A percentile compares a stretch with the other conserved stretches of the same genome.
Evolutionary conservation across 768 basidiomycete genomes (phyloP).

Genomic region (Cystofilobasidium ferigula): DNA sequence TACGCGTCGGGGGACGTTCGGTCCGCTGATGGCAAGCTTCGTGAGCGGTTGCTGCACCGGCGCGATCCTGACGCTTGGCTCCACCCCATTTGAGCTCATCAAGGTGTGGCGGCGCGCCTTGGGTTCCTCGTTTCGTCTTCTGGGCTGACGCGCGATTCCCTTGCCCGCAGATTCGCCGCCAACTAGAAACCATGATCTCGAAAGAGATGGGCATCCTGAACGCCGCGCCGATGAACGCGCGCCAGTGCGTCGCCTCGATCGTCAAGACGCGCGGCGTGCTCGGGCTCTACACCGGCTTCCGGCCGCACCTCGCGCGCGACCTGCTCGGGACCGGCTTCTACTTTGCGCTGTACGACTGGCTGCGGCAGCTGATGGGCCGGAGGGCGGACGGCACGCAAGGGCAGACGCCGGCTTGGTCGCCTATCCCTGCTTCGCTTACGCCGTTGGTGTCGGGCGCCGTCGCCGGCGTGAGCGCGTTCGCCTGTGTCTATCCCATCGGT

Average conservation of each 20-base stretch:
- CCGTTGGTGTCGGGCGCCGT: constrained; percentile 86
- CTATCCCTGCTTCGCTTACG: constrained; percentile 63
- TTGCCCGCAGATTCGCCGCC: constrained; percentile 60
- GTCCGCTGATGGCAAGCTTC: constrained; percentile 3
- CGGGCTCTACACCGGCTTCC: constrained; percentile 73
- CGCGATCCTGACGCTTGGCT: constrained; percentile 74
- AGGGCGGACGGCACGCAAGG: constrained; percentile 68
- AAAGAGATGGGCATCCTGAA: constrained; percentile 15
- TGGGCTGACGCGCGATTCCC: background rate
- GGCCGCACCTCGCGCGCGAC: constrained; percentile 63
- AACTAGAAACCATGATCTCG: constrained; percentile 49
- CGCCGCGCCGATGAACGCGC: constrained; percentile 2
- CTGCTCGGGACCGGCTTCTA: constrained; percentile 81
- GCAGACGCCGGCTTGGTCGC: constrained; percentile 70
- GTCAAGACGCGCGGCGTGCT: constrained; percentile 44
- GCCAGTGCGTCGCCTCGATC: constrained; percentile 7
- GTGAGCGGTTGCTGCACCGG: constrained; percentile 66
- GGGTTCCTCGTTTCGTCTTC: background rate
- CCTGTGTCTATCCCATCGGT: constrained; percentile 75
- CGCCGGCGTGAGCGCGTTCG: constrained; percentile 67
- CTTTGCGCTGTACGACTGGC: constrained; percentile 85
- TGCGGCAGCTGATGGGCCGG: constrained; percentile 76
- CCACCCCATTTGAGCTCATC: constrained; percentile 90
- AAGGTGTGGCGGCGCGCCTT: constrained; percentile 51
- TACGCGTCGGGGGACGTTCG: background rate